Base-by-base conservation (phyloP, 768 basidiomycete genomes). In the Collybia sp. region DNA sequence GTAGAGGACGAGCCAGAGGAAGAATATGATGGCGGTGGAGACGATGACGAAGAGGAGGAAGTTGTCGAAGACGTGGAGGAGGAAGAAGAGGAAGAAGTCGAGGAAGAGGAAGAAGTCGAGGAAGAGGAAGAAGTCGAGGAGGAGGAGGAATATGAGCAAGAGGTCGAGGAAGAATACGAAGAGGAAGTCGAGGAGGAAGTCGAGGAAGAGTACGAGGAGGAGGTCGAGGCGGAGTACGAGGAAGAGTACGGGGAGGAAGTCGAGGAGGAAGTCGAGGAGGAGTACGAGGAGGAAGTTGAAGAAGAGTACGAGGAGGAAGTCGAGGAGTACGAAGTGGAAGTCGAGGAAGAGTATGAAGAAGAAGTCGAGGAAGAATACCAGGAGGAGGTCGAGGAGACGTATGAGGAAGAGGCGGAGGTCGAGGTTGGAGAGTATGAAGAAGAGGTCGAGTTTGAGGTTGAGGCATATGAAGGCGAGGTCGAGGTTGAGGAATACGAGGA, bases 61-160 rank as follows among this genome's bases (percentile, higher is more conserved):
- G 25, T 25, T 25, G 25, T 4, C 4, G 25, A 25, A 8, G 25
- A 3, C 3, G 25, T 25, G 25, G 3, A 25, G 3, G 25, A 25
- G 25, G 25, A 8, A 25, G 25, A 25, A 3, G 25, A 25, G 25
- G 25, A 25, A 25, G 25, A 25, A 8, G 25, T 8, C 25, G 77
- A 79, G 25, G 3, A 25, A 3, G 25, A 25, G 25, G 25, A 25
- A 25, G 25, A 25, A 8, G 25, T 8, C 25, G 77, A 79, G 2
- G 85, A 85, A 53, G 90, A 77, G n/a, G 77, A 88, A 1, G 74
- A 73, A 13, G 85, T 76, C 38, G 71, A 84, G 41, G 64, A 93
- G n/a, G 80, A 85, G 42, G 75, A 80, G 53, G 71, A 90, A 16
- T 88, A 93, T 61, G 62, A 65, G 45, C 63, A 68, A 49, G 83